phyloP scores from a whole-genome alignment of 805 yeast species.

The Clavispora vitiphila region DNA sequence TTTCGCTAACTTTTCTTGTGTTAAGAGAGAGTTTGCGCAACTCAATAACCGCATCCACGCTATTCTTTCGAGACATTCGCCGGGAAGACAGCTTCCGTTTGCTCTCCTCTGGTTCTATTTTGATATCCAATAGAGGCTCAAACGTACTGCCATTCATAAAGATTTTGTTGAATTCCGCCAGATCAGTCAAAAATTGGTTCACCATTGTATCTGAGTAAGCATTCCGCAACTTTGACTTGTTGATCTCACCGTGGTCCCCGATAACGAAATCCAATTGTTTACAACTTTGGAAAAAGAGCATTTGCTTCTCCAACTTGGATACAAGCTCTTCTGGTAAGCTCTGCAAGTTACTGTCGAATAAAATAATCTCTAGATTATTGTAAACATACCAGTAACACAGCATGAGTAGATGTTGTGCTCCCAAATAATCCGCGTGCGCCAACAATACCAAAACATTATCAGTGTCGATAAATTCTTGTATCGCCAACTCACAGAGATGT shows the following conservation, averaged over 20 bases:
- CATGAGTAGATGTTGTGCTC: constrained; percentile 51
- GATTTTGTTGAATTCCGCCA: constrained; percentile 20
- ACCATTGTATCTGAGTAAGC: constrained; percentile 7
- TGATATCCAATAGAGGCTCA: constrained; percentile 33
- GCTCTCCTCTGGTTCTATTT: constrained; percentile 16
- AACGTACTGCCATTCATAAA: constrained; percentile 33
- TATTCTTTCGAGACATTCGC: constrained; percentile 20
- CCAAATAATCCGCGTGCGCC: constrained; percentile 46
- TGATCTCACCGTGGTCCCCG: constrained; percentile 15
- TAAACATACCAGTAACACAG: constrained; percentile 66
- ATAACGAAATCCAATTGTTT: constrained; percentile 18
- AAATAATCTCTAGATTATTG: constrained; percentile 56
- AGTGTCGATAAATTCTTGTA: constrained; percentile 50
- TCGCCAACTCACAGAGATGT: constrained; percentile 53
- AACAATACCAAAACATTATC: constrained; percentile 59
- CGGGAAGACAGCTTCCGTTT: constrained; percentile 19
- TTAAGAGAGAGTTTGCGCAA: constrained; percentile 22
- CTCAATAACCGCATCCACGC: constrained; percentile 18
- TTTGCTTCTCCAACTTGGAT: constrained; percentile 22
- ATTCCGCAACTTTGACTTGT: constrained; percentile 2
- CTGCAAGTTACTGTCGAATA: constrained; percentile 40
- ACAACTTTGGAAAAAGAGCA: constrained; percentile 25
- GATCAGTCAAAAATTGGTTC: constrained; percentile 18
- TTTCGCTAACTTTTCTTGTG: constrained; percentile 7
- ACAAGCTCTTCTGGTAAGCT: constrained; percentile 25